Conservation (phyloP, 139 green algal genomes). For the Spirogloea muscicola region DNA sequence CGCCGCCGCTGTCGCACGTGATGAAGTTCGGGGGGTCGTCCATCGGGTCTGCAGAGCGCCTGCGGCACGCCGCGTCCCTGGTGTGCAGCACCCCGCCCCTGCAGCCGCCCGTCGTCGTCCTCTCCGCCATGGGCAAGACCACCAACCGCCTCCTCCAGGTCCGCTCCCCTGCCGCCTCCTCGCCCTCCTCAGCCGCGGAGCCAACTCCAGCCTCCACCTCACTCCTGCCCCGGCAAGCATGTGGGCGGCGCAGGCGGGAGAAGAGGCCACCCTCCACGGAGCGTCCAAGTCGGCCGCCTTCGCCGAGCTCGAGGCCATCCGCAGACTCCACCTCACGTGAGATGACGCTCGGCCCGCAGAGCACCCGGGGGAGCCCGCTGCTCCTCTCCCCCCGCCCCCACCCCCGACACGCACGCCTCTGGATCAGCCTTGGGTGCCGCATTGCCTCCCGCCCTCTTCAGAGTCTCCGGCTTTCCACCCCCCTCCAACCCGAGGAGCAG, state of each 20-base stretch:
- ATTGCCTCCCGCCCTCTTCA: too few relatives aligned
- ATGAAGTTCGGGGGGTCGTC: slow-evolving; percentile 98
- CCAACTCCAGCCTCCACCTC: too few relatives aligned
- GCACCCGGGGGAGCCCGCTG: too few relatives aligned
- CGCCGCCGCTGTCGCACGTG: slow-evolving; percentile 64
- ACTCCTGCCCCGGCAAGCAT: too few relatives aligned
- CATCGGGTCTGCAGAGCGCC: slow-evolving; percentile 83
- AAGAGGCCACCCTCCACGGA: slow-evolving; percentile 63
- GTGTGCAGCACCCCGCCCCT: slow-evolving; percentile 79
- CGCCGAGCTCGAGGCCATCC: slow-evolving; percentile 21
- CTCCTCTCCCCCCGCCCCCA: too few relatives aligned
- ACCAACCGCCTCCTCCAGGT: slow-evolving; percentile 91
- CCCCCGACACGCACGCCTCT: too few relatives aligned
- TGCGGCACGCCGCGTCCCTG: slow-evolving; percentile 90
- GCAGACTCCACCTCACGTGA: slow-evolving; percentile 57
- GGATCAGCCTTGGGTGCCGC: too few relatives aligned
- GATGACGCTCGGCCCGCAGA: too few relatives aligned
- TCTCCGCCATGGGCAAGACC: slow-evolving; percentile 98
- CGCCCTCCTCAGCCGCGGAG: neutral
- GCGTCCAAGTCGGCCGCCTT: slow-evolving; percentile 9
- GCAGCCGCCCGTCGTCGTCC: slow-evolving; percentile 80
- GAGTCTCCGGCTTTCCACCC: too few relatives aligned
- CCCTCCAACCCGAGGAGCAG: too few relatives aligned
- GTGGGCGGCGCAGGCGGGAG: slow-evolving; percentile 34
- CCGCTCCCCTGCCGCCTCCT: neutral